Evolutionary conservation across 1,139 yeast species (phyloP).

Genomic region (Nadsonia starkeyi-henricii): DNA sequence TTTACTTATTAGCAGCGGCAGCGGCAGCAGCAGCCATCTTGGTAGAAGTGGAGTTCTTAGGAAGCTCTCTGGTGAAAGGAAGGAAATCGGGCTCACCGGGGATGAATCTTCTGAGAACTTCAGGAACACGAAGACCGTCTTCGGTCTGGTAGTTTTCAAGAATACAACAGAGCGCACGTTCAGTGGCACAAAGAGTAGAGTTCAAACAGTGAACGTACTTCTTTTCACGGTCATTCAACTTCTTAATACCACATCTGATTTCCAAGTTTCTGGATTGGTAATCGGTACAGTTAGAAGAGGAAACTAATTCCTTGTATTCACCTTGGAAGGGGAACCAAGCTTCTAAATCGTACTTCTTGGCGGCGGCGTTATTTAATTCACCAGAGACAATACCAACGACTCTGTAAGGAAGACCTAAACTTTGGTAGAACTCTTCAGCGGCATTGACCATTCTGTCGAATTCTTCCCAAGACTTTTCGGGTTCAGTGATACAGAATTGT

Average conservation of each 20-base stretch:
- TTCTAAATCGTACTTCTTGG: slow-evolving; percentile 95
- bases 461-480: slow-evolving; percentile 96
- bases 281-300: slow-evolving; percentile 98
- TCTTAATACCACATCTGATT: slow-evolving; percentile 96
- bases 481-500: slow-evolving; percentile 91
- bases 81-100: slow-evolving; percentile 98
- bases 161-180: slow-evolving; percentile 94
- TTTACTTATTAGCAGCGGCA: slow-evolving; percentile 24
- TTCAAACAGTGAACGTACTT: slow-evolving; percentile 96
- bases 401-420: slow-evolving; percentile 87
- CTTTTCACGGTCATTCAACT: slow-evolving; percentile 90
- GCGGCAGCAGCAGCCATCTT: slow-evolving; percentile 25
- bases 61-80: slow-evolving; percentile 80
- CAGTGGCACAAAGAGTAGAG: slow-evolving; percentile 94
- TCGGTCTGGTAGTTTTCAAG: slow-evolving; percentile 96
- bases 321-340: slow-evolving; percentile 99
- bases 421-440: slow-evolving; percentile 88
- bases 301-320: slow-evolving; percentile 95
- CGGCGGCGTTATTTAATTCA: slow-evolving; percentile 97
- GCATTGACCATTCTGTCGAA: slow-evolving; percentile 86
- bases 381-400: slow-evolving; percentile 97
- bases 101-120: slow-evolving; percentile 85
- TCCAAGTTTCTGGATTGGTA: slow-evolving; percentile 97
- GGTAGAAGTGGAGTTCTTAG: slow-evolving; percentile 81
- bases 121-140: slow-evolving; percentile 87